phyloP scores from a whole-genome alignment of 2,329 filamentous ascomycete species.

The Sodiomyces alkalinus region DNA sequence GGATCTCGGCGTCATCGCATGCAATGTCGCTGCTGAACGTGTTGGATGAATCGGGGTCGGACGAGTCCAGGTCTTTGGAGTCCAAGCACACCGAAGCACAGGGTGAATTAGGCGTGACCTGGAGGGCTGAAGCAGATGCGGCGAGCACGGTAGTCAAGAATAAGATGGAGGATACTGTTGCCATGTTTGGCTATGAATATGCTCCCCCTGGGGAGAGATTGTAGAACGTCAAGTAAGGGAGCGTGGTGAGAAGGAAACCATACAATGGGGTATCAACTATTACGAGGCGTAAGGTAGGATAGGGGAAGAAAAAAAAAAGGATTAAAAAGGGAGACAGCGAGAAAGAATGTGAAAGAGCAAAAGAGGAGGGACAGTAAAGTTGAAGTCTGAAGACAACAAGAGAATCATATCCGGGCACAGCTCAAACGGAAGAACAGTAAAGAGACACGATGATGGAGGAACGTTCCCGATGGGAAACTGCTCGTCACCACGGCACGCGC shows the following conservation, averaged over 20 bases:
- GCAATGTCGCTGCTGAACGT: conserved; percentile 29
- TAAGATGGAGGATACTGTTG: neutral
- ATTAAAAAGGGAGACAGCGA: neutral
- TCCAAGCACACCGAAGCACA: conserved; percentile 35
- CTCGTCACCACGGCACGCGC: too few relatives aligned
- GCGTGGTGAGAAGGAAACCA: neutral
- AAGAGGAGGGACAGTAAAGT: too few relatives aligned
- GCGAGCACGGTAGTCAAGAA: conserved; percentile 12
- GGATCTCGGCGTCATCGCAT: conserved; percentile 30
- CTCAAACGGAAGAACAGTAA: conserved; percentile 1
- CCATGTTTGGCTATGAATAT: too few relatives aligned
- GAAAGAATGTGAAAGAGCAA: neutral
- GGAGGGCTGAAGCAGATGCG: conserved; percentile 20
- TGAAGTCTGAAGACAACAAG: too few relatives aligned
- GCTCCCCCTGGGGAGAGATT: too few relatives aligned
- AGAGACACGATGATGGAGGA: conserved; percentile 1
- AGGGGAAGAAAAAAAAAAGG: too few relatives aligned
- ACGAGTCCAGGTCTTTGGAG: conserved; percentile 21
- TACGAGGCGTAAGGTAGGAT: too few relatives aligned
- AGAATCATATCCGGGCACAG: too few relatives aligned
- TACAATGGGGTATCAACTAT: too few relatives aligned
- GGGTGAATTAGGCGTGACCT: conserved; percentile 38
- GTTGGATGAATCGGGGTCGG: conserved; percentile 29
- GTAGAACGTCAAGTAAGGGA: neutral
- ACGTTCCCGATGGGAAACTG: too few relatives aligned